Base-by-base conservation (phyloP, 1,139 yeast species). In the Diutina sp. region DNA sequence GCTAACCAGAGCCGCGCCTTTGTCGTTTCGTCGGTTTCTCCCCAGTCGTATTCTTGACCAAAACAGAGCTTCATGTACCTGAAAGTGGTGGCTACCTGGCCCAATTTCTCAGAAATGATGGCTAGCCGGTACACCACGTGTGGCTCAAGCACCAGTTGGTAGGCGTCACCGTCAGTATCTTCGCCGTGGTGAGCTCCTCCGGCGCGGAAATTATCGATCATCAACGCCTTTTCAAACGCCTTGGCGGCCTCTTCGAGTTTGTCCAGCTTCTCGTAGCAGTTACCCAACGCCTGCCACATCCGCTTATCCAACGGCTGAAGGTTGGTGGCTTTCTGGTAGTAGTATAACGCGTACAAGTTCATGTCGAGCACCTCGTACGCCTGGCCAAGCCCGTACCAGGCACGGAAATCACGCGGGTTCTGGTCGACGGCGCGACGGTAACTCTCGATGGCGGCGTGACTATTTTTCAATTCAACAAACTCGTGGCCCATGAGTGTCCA, bases 401-500 rank as follows among this genome's bases (percentile, higher is more conserved):
- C 99, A 56, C 97, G 77, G 68, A 88, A 95, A 68, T 95, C 99
- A 65, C 87, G 85, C 53, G 85, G 82, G 64, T 90, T 90, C 7
- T 91, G 86, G 67, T 90, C 93, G 0, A 91, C 95, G 0, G 99
- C 99, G 56, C 96, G 76, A 61, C 99, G 74, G 67, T 95, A 95
- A 57, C 96, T 85, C 71, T 93, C 98, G 57, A 95, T 93, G 1
- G 99, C 99, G 0, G 99, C 98, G 68, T 95, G 97, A 0, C 97
- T 87, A 69, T 95, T 95, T 65, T 93, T 91, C 63, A 93, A 77
- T 68, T 95, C 99, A 12, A 95, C 96, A 72, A 90, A 95, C 70
- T 95, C 99, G 70, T 95, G 99, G 12, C 99, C 99, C 97, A 95
- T 91, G 58, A 95, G 75, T 0, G 98, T 93, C 98, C 99, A 95